Conservation (phyloP, 257 asterid species). For the Fraxinus pennsylvanica region DNA sequence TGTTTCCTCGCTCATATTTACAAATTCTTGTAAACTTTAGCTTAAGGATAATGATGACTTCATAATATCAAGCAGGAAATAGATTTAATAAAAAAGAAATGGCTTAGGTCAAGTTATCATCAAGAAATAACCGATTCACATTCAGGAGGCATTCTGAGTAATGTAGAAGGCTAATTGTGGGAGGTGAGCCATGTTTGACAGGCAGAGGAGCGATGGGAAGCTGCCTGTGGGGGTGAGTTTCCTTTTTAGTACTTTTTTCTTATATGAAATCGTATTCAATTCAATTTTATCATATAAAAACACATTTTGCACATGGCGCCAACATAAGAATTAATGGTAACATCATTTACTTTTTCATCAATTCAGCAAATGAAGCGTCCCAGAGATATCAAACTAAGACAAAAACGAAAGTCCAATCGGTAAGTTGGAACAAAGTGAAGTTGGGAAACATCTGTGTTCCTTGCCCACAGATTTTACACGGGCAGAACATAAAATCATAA, state of each 20-base stretch:
- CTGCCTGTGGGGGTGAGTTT: neutral
- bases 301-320: neutral
- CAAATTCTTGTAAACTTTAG: neutral
- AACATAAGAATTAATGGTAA: neutral
- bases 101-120: neutral
- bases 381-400: neutral
- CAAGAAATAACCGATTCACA: neutral
- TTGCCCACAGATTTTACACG: neutral
- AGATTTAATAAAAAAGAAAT: too few relatives aligned
- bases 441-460: neutral
- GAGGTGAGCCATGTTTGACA: neutral
- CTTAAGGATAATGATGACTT: too few relatives aligned
- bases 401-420: neutral
- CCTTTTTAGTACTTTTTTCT: neutral
- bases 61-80: too few relatives aligned
- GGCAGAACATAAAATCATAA: neutral
- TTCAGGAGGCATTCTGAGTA: neutral
- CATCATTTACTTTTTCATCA: neutral
- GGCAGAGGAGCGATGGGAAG: neutral
- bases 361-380: neutral
- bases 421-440: neutral
- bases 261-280: neutral
- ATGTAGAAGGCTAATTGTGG: neutral
- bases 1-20: neutral
- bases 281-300: neutral